phyloP scores from a whole-genome alignment of 2,329 filamentous ascomycete species.

The Tolypocladium cylindrosporum region DNA sequence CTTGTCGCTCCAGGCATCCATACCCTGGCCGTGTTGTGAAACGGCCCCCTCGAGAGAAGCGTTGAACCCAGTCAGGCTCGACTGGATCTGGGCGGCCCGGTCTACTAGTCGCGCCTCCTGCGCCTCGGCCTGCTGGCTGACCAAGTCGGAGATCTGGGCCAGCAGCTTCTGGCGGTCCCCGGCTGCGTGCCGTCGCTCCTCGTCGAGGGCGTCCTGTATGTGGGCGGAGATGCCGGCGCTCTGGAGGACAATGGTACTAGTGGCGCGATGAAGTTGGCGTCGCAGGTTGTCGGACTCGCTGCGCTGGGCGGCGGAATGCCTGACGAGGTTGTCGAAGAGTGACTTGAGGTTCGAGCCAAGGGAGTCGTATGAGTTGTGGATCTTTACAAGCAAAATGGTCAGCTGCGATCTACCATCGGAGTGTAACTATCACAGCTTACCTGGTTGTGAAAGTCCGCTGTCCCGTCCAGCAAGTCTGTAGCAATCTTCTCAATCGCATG shows the following conservation, averaged over 20 bases:
- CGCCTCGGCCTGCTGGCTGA: conserved; percentile 62
- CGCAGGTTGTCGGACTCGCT: conserved; percentile 46
- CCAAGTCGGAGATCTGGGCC: conserved; percentile 66
- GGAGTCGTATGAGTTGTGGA: conserved; percentile 74
- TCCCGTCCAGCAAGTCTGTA: conserved; percentile 76
- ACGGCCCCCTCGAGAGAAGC: conserved; percentile 53
- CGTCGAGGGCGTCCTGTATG: conserved; percentile 27
- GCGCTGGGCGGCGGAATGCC: conserved; percentile 61
- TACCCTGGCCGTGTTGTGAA: conserved; percentile 55
- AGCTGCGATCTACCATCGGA: background rate
- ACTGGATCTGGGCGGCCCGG: conserved; percentile 51
- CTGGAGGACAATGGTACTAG: no score
- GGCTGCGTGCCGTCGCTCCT: conserved; percentile 64
- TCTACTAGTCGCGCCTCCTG: conserved; percentile 63
- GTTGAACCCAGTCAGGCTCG: conserved; percentile 53
- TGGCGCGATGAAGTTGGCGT: no score
- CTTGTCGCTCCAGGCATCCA: conserved; percentile 63
- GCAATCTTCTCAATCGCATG: conserved; percentile 80
- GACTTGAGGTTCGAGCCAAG: conserved; percentile 79
- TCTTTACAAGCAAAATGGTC: conserved; percentile 27
- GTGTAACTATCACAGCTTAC: conserved; percentile 22
- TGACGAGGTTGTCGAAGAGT: conserved; percentile 70
- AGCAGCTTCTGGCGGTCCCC: conserved; percentile 69
- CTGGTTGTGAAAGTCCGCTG: conserved; percentile 66
- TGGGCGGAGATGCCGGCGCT: no score